Evolutionary conservation across 225 moss, liverwort and hornwort species (phyloP), one percentile per base, ranked within the genome.

Genomic region (Ulota crispa): DNA sequence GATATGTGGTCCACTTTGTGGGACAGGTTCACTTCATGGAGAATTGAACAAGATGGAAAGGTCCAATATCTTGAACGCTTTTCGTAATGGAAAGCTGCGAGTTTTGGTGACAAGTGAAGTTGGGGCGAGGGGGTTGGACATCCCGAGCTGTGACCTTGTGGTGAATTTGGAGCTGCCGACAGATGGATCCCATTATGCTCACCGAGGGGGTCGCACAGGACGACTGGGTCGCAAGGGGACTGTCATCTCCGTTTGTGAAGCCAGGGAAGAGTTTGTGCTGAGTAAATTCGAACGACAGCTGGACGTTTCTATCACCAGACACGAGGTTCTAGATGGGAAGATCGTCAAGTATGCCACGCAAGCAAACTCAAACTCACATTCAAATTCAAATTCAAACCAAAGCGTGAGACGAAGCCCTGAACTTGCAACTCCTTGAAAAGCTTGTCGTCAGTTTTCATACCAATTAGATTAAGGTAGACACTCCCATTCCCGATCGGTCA

Each of bases 141-240:
- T 99, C 9, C 96, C 94, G 3, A 84, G 83, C 68, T 99, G 99
- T 71, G 99, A 96, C 66, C 91, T 96, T 23, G 99, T 94, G 34
- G 92, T 99, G 61, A 99, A 99, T 80, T 71, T 99, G 68, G 99
- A 99, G 85, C 86, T 99, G 42, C 99, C 99, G 30, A 99, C 99
- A 24, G 99, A 96, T 61, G 96, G 93, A 61, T 89, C 94, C 6
- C 99, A 99, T 64, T 99, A 99, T 80, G 99, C 99, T 21, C 99
- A 99, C 72, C 85, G 99, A 60, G 99, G 92, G 62, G 99, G 99
- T 65, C 92, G 99, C 74, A 96, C 96, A 16, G 99, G 99, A 30
- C 93, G 99, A 52, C 90, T 99, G 70, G 99, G 99, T 52, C 93
- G 98, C 66, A 92, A 83, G 78, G 98, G 98, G 8, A 94, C 92